These are phyloP conservation scores for Naematelia aurantialba DNA, from an alignment of 768 basidiomycete species.

Conservation along the genomic window DNA sequence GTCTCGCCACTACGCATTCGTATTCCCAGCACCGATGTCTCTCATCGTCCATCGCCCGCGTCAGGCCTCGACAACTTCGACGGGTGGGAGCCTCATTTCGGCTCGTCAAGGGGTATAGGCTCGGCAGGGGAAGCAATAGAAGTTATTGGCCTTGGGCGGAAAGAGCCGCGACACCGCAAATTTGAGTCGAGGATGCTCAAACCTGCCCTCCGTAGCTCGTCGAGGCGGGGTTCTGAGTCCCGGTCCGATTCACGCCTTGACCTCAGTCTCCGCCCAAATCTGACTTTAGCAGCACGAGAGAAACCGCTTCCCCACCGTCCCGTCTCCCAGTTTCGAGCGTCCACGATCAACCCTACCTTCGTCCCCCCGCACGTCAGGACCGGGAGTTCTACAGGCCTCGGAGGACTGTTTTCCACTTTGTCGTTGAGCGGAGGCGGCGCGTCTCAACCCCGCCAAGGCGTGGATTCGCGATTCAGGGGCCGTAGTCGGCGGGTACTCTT, in stretches of 20 bases:
- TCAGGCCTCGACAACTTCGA: conserved; percentile 8
- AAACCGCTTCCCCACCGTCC: conserved; percentile 39
- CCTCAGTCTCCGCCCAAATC: background rate
- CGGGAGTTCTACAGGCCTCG: background rate
- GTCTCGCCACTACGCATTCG: background rate
- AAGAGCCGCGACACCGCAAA: conserved; percentile 36
- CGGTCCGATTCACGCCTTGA: background rate
- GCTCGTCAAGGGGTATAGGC: conserved; percentile 25
- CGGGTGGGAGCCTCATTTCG: conserved; percentile 31
- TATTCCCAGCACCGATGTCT: conserved; percentile 1
- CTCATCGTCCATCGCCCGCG: background rate
- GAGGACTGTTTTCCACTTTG: conserved; percentile 23
- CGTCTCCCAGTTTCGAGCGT: conserved; percentile 1
- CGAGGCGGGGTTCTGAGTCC: background rate
- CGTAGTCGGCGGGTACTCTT: background rate
- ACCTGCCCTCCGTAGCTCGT: conserved; percentile 22
- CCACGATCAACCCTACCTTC: background rate
- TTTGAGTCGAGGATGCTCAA: conserved; percentile 33
- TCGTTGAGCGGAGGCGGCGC: too few species aligned
- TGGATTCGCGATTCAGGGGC: too few species aligned
- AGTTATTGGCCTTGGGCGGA: conserved; percentile 37
- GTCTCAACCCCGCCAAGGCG: too few species aligned
- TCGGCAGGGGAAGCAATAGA: conserved; percentile 43
- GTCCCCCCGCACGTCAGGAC: background rate
- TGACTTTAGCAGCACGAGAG: too few species aligned